Evolutionary conservation across 2,329 filamentous ascomycete genomes (phyloP), one percentile per base, ranked within the genome.

Genomic region (Verticillium isaacii): DNA sequence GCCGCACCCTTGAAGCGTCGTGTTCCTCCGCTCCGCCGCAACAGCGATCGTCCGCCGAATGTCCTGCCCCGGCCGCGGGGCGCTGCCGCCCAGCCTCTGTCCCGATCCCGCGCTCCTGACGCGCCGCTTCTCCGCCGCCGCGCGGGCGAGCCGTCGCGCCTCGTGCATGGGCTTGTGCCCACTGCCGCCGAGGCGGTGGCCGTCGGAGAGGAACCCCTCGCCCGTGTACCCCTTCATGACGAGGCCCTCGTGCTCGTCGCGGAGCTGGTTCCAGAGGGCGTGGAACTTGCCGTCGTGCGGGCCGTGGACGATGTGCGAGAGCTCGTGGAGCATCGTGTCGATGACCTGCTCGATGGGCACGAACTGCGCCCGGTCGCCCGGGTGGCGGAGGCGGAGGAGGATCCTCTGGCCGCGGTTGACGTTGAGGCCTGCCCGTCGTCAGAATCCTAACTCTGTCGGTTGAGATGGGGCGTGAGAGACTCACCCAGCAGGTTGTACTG

Each of bases 241-340:
- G 7, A 97, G 82, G 2, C 87, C 85, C 68, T 93, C 86, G 68
- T 94, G 89, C 75, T 97, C 93, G 62, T 94, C 91, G 23, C 94
- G 87, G 5, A 97, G 84, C 71, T 96, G 89, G 68, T 97, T 89
- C 92, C 93, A 97, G 5, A 97, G 79, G 0, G 88, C 88, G 67
- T 97, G 87, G 71, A 98, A 98, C 39, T 89, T 84, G 56, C 81
- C 83, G 71, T 97, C 87, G 73, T 98, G 94, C 1, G 91, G 91
- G 0, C 92, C 92, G 73, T 89, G 87, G 12, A 92, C 85, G 66
- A 90, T 97, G 71, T 98, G 94, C n/a, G 87, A 89, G 2, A 98
- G 85, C 80, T 98, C 94, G 72, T 98, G 94, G 23, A 98, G 85
- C 87, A 98, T 90, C 0, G 94, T 98, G 74, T 97, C 93, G 54